These are phyloP conservation scores for Cladochytrium replicatum DNA, from an alignment of 192 early-diverging fungal genomes.

Conservation along the genomic window DNA sequence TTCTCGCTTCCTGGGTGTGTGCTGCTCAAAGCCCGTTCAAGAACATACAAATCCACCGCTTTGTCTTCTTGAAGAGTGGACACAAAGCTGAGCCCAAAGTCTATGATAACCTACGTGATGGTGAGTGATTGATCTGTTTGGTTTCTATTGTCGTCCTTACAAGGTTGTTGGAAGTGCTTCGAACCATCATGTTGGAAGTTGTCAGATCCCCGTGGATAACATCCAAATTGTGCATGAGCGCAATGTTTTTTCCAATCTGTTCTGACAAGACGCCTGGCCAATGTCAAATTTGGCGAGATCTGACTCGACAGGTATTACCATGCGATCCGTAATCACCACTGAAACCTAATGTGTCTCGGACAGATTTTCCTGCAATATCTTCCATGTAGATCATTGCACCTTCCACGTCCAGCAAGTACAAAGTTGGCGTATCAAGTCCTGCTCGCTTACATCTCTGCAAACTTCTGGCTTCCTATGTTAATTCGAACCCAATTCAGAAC, in stretches of 20 bases:
- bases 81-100: constrained; percentile 91
- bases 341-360: constrained; percentile 50
- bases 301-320: not conserved
- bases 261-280: not conserved
- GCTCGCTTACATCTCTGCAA: constrained; percentile 59
- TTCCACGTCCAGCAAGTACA: constrained; percentile 69
- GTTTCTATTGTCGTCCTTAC: no score
- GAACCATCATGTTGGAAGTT: constrained; percentile 84
- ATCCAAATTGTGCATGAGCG: constrained; percentile 71
- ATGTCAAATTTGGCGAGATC: not conserved
- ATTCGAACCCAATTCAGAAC: not conserved
- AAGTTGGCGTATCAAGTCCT: constrained; percentile 68
- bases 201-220: constrained; percentile 96
- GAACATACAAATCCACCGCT: constrained; percentile 98
- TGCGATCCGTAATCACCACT: not conserved
- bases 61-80: constrained; percentile 85
- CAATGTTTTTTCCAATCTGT: constrained; percentile 46
- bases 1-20: constrained; percentile 81
- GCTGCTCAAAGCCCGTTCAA: constrained; percentile 83
- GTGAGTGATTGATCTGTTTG: no score
- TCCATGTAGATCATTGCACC: constrained; percentile 83
- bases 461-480: constrained; percentile 65
- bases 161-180: constrained; percentile 35
- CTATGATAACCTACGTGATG: constrained; percentile 62
- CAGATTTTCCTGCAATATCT: constrained; percentile 64